These are phyloP conservation scores for Clitopilus passeckerianus DNA, from an alignment of 768 basidiomycete genomes.

Conservation along the genomic window DNA sequence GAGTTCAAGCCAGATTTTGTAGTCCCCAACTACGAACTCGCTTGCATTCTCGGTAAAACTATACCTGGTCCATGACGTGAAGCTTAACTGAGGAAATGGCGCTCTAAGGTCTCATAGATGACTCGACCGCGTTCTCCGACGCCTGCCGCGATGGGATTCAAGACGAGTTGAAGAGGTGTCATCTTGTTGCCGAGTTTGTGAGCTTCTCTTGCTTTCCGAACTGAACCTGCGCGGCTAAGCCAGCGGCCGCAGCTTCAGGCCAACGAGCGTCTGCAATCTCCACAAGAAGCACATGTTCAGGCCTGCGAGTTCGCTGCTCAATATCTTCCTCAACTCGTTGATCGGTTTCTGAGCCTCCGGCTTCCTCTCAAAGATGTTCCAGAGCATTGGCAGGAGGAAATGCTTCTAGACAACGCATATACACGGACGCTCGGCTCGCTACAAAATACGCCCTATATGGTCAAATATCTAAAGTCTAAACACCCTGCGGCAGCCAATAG, in stretches of 20 bases:
- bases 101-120: no score
- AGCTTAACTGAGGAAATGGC: no score
- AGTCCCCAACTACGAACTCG: no score
- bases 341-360: background rate
- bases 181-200: no score
- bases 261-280: background rate
- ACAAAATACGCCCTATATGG: background rate
- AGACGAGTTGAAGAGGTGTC: no score
- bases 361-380: background rate
- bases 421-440: background rate
- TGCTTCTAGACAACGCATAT: background rate
- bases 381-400: background rate
- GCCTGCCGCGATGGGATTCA: no score
- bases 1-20: no score
- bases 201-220: no score
- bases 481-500: background rate
- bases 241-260: background rate
- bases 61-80: no score
- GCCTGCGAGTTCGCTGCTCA: background rate
- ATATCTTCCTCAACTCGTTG: background rate
- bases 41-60: no score
- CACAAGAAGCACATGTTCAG: background rate
- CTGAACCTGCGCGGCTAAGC: no score
- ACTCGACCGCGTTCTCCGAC: no score
- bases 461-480: background rate